Percentiles rank a stretch among this genome's conserved stretches.
Conservation (phyloP, 208 protist genomes). For the Porcisia hertigi region DNA sequence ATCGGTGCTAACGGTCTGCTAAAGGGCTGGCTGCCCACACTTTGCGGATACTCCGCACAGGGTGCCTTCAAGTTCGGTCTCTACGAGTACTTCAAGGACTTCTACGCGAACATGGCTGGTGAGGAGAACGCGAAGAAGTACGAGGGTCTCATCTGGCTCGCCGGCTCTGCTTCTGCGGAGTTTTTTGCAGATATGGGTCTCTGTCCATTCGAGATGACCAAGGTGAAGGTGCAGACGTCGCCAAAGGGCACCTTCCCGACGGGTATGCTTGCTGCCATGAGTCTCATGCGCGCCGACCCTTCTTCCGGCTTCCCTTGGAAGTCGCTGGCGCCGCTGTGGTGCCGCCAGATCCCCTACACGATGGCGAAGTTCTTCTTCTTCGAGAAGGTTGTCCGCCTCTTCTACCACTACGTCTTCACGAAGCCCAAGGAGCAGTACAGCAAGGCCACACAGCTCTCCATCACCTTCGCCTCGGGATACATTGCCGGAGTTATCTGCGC, state of each 20-base stretch:
- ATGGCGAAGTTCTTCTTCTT: constrained; percentile 96
- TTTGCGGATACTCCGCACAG: constrained; percentile 93
- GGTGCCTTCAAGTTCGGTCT: constrained; percentile 95
- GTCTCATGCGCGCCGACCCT: constrained; percentile 69
- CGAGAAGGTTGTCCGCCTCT: constrained; percentile 78
- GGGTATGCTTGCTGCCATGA: constrained; percentile 59
- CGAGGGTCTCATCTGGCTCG: constrained; percentile 84
- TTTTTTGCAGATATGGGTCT: constrained; percentile 97
- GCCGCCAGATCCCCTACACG: constrained; percentile 96
- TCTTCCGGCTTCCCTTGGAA: constrained; percentile 88
- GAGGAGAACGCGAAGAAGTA: constrained; percentile 80
- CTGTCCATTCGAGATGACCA: constrained; percentile 95
- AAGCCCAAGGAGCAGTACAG: constrained; percentile 83
- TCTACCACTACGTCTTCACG: constrained; percentile 92
- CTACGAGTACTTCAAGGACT: constrained; percentile 95
- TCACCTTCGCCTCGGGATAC: constrained; percentile 95
- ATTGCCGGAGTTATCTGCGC: constrained; percentile 95
- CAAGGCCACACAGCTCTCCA: constrained; percentile 85
- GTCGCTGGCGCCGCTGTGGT: constrained; percentile 91
- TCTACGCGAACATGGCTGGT: constrained; percentile 86
- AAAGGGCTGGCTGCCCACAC: constrained; percentile 92
- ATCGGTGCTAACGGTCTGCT: constrained; percentile 70
- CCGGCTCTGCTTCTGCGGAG: constrained; percentile 94
- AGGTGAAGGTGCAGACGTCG: constrained; percentile 93
- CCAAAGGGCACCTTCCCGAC: constrained; percentile 84